Percentiles rank a stretch among this genome's conserved stretches.
Conservation (phyloP, 306 rosid species). For the Hippophae rhamnoides region DNA sequence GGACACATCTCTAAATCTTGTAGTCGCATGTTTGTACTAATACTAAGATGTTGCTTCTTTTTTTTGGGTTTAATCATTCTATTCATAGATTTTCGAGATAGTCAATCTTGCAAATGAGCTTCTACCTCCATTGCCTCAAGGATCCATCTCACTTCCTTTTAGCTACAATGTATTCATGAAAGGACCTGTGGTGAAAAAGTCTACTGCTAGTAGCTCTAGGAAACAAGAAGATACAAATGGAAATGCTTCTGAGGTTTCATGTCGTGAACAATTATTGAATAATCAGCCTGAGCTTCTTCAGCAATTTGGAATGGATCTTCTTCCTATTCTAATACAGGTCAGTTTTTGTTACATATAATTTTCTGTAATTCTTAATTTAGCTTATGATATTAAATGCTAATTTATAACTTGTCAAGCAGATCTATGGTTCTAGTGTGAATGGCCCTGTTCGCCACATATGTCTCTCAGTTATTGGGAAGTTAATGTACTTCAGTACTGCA, state of each 20-base stretch:
- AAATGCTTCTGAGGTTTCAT: constrained; percentile 55
- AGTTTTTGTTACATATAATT: constrained; percentile 10
- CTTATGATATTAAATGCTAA: constrained; percentile 12
- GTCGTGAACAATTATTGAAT: constrained; percentile 83
- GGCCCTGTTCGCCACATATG: constrained; percentile 96
- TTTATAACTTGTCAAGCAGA: constrained; percentile 38
- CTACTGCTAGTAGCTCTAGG: constrained; percentile 59
- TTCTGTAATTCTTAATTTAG: constrained; percentile 3
- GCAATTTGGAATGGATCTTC: constrained; percentile 92
- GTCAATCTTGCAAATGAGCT: constrained; percentile 96
- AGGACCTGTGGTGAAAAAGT: constrained; percentile 58
- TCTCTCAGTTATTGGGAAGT: constrained; percentile 80
- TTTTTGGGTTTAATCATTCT: not conserved
- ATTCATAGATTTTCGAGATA: constrained; percentile 77
- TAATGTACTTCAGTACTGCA: constrained; percentile 87
- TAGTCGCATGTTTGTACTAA: not conserved
- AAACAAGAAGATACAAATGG: constrained; percentile 74
- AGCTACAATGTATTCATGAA: constrained; percentile 60
- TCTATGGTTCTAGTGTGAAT: constrained; percentile 94
- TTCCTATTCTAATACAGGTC: constrained; percentile 88
- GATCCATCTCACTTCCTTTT: constrained; percentile 70
- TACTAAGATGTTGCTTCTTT: not conserved
- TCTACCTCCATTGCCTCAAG: constrained; percentile 92
- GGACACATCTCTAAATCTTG: no score
- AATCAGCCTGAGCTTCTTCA: constrained; percentile 87